A percentile compares a stretch with the other conserved stretches of the same genome.
phyloP scores from a whole-genome alignment of 805 yeast genomes.

The Kazachstania kunashirensis region DNA sequence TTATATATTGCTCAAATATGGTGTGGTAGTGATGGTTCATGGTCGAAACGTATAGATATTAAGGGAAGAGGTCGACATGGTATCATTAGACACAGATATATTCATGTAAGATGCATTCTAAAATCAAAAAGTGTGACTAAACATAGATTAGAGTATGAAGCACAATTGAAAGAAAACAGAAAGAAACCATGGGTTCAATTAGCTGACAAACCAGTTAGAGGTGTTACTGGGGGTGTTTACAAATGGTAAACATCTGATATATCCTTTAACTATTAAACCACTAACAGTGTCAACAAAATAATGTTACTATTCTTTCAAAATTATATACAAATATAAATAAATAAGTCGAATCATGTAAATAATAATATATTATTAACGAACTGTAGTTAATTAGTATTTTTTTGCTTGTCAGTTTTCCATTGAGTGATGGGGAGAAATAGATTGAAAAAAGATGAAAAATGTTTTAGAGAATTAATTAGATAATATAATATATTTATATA shows the following conservation, averaged over 20 bases:
- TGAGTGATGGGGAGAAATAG: too few species aligned
- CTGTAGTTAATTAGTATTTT: too few species aligned
- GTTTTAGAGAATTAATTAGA: too few species aligned
- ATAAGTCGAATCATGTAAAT: too few species aligned
- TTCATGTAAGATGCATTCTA: conserved; percentile 72
- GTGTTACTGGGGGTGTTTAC: conserved; percentile 42
- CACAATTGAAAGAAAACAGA: conserved; percentile 36
- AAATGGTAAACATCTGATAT: conserved; percentile 36
- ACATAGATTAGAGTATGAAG: conserved; percentile 51
- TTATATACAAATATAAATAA: too few species aligned
- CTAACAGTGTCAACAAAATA: too few species aligned
- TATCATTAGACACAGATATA: conserved; percentile 59
- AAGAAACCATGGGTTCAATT: conserved; percentile 46
- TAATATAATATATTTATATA: too few species aligned
- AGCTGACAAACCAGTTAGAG: conserved; percentile 38
- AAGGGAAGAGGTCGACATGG: conserved; percentile 92
- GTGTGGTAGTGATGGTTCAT: conserved; percentile 83
- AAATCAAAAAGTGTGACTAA: conserved; percentile 53
- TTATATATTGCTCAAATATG: conserved; percentile 73
- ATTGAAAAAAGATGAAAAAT: too few species aligned
- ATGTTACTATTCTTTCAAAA: too few species aligned
- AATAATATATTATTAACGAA: too few species aligned
- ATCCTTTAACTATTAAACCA: too few species aligned
- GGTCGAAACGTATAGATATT: conserved; percentile 60
- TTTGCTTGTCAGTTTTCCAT: too few species aligned